A percentile compares a stretch with the other conserved stretches of the same genome.
Conservation (phyloP, 2,329 filamentous ascomycete genomes). For the Fusarium mundagurra region DNA sequence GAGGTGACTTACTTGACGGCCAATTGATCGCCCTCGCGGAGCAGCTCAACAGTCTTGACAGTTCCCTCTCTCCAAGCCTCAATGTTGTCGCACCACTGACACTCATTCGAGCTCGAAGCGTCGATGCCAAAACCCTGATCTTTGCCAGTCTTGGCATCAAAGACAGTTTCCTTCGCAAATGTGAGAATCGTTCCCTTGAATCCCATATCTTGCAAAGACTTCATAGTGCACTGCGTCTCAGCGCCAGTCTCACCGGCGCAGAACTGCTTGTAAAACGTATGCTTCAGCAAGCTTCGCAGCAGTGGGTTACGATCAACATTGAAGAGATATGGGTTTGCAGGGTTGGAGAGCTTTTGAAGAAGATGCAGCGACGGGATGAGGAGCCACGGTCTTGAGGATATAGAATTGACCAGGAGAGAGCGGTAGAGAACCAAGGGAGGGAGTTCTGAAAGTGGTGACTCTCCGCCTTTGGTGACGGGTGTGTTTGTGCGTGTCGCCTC, state of each 20-base stretch:
- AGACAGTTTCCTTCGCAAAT: slow-evolving; percentile 58
- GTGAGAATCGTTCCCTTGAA: slow-evolving; percentile 67
- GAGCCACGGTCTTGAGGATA: slow-evolving; percentile 57
- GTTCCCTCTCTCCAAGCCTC: slow-evolving; percentile 50
- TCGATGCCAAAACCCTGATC: slow-evolving; percentile 41
- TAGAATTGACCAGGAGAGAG: slow-evolving; percentile 55
- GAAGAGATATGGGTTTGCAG: slow-evolving; percentile 49
- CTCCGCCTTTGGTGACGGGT: neutral
- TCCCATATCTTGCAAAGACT: slow-evolving; percentile 57
- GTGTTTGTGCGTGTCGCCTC: slow-evolving; percentile 23
- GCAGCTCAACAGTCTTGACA: slow-evolving; percentile 45
- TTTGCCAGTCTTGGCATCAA: slow-evolving; percentile 49
- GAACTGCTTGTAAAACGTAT: slow-evolving; percentile 65
- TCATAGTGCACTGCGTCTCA: slow-evolving; percentile 57
- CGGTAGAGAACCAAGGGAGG: slow-evolving; percentile 50
- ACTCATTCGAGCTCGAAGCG: slow-evolving; percentile 52
- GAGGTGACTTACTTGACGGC: slow-evolving; percentile 51
- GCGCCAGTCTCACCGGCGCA: slow-evolving; percentile 61
- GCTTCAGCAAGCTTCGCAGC: slow-evolving; percentile 57
- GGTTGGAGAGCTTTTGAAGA: slow-evolving; percentile 48
- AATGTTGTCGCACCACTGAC: slow-evolving; percentile 50
- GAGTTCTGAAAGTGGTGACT: slow-evolving; percentile 43
- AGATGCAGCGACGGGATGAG: slow-evolving; percentile 51
- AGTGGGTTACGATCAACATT: slow-evolving; percentile 62
- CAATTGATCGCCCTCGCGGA: slow-evolving; percentile 49